phyloP scores from a whole-genome alignment of 2,329 filamentous ascomycete genomes.

The Paraconiothyrium sp. region DNA sequence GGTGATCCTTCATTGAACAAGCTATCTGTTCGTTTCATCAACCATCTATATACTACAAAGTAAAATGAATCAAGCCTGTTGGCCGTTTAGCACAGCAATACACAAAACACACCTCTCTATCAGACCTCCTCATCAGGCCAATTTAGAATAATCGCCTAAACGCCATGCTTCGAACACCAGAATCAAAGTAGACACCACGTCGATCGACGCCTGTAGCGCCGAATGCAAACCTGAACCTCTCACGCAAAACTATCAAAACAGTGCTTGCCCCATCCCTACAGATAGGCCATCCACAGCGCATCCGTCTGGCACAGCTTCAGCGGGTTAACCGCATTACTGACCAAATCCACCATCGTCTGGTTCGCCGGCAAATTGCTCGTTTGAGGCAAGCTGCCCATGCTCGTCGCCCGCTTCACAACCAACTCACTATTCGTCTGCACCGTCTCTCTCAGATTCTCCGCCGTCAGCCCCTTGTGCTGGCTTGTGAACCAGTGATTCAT shows the following conservation, averaged over 20 bases:
- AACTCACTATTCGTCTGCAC: constrained; percentile 88
- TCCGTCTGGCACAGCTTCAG: constrained; percentile 88
- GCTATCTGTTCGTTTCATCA: background rate
- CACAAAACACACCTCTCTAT: background rate
- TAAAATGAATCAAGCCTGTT: background rate
- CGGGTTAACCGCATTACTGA: constrained; percentile 92
- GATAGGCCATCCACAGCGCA: constrained; percentile 96
- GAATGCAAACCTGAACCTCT: background rate
- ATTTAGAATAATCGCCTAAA: background rate
- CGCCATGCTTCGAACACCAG: constrained; percentile 6
- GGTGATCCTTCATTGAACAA: background rate
- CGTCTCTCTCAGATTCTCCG: constrained; percentile 77
- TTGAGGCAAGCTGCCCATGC: constrained; percentile 79
- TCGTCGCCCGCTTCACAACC: constrained; percentile 89
- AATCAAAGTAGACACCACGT: background rate
- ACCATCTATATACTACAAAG: constrained; percentile 1
- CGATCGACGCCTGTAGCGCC: no score
- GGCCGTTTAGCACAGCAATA: background rate
- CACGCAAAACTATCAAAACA: background rate
- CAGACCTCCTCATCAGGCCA: background rate
- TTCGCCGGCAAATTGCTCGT: constrained; percentile 85
- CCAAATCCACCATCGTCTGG: constrained; percentile 94
- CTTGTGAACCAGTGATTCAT: constrained; percentile 97
- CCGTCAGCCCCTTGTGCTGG: constrained; percentile 71
- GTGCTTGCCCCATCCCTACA: constrained; percentile 58